phyloP scores from a whole-genome alignment of 176 grass and related monocot genomes.

The Rhynchospora tenuis region DNA sequence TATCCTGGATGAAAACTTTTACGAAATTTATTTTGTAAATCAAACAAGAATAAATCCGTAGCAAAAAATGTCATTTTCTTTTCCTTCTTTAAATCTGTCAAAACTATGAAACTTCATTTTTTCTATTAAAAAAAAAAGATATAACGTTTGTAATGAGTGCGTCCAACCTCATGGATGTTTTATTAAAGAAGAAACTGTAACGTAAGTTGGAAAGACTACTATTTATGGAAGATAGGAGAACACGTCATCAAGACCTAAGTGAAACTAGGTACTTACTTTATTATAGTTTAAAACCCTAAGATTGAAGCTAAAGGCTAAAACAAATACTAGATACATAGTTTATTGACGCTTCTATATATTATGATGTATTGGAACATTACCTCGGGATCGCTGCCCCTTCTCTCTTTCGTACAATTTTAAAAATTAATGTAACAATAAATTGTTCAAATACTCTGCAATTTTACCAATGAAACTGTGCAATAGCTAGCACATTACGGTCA shows the following conservation, averaged over 20 bases:
- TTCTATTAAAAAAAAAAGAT: not conserved
- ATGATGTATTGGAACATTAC: conserved; percentile 19
- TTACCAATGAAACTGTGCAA: not conserved
- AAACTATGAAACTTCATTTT: not conserved
- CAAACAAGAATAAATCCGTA: not conserved
- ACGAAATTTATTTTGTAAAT: not conserved
- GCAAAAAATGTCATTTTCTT: not conserved
- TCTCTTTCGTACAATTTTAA: not conserved
- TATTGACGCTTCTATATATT: conserved; percentile 14
- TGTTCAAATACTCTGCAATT: not conserved
- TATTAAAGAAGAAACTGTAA: not conserved
- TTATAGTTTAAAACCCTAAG: conserved; percentile 6
- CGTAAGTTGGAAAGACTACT: not conserved
- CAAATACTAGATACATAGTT: not conserved
- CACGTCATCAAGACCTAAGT: not conserved
- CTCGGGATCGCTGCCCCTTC: conserved; percentile 17
- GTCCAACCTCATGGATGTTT: not conserved
- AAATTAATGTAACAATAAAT: not conserved
- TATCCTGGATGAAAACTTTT: not conserved
- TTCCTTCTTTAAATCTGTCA: not conserved
- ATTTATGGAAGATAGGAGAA: not conserved
- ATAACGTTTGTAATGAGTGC: not conserved
- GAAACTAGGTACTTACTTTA: not conserved
- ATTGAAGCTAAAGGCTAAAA: conserved; percentile 16
- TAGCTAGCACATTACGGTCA: not conserved